phyloP scores from a whole-genome alignment of 805 yeast species.

The Suhomyces canberraensis region DNA sequence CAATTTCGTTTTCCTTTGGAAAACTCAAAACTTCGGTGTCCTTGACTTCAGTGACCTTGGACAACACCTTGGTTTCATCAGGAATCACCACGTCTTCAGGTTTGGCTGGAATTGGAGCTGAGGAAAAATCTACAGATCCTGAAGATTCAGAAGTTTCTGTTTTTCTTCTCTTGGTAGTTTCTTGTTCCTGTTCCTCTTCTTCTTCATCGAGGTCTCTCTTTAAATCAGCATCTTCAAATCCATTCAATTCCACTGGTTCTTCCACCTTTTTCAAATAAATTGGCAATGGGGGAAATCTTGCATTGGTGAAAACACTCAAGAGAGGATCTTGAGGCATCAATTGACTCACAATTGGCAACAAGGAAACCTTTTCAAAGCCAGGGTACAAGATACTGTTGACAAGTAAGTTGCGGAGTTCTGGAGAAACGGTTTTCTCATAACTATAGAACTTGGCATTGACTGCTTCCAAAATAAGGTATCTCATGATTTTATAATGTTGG shows the following conservation, averaged over 20 bases:
- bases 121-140: background rate
- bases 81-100: constrained; percentile 10
- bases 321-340: constrained; percentile 49
- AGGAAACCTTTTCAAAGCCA: constrained; percentile 57
- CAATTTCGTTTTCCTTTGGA: constrained; percentile 3
- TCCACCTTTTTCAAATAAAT: constrained; percentile 17
- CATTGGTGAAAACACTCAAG: constrained; percentile 63
- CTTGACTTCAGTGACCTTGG: constrained; percentile 1
- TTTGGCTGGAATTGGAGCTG: constrained; percentile 1
- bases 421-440: constrained; percentile 21
- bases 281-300: constrained; percentile 63
- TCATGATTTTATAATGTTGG: constrained; percentile 55
- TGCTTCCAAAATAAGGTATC: constrained; percentile 34
- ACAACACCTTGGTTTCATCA: background rate
- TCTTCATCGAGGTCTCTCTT: constrained; percentile 6
- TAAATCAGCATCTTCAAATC: background rate
- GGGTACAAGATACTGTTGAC: constrained; percentile 66
- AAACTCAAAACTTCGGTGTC: too few relatives aligned
- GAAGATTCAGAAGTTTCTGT: background rate
- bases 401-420: constrained; percentile 37
- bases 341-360: constrained; percentile 66
- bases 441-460: constrained; percentile 25
- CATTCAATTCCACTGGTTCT: background rate
- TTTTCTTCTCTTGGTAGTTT: background rate
- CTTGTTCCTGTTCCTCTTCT: constrained; percentile 5